Base-by-base conservation (phyloP, 1,284 basidiomycete species). In the Puccinia polysora region DNA sequence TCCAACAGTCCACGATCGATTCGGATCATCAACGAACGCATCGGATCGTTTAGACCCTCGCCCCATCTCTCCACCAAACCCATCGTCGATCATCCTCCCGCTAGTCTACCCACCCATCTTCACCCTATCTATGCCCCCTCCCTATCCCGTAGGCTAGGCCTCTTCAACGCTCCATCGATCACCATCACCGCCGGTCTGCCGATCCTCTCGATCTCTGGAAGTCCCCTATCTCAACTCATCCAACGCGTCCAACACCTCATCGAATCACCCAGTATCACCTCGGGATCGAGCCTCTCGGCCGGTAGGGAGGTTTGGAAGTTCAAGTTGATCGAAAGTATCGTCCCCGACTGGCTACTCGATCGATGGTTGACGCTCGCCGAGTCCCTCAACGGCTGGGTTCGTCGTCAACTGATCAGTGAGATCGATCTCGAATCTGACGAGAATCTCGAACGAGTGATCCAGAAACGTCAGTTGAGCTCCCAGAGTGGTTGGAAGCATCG, bases 41-140 rank as follows among this genome's bases (percentile, higher is more conserved):
- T 71, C 23, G 68, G 68, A 10, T 40, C 52, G 5, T 71, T 71
- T 50, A 47, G 56, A 18, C 28, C 40, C 3, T 18, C 59, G 5
- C 4, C 49, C 10, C 32, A 59, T 18, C 32, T 53, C 36, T 7
- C 32, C 1, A 47, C 40, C 30, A 34, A 28, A 4, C 12, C 12
- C 15, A 1, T 14, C 25, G 18, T 2, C 25, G 2, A 45, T n/a
- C 6, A 10, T 20, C 3, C 18, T n/a, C 38, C 23, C 25, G 40
- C 68, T 1, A 71, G 43, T 55, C 20, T 71, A 4, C 68, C 68
- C n/a, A 7, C 28, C 14, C 68, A 71, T 55, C 25, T 71, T 2
- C 59, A 71, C 38, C 28, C 59, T 28, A 52, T 71, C 23, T 71
- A 71, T 55, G 68, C 68, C 25, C 68, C 58, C 2, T 62, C 68